Evolutionary conservation across 1,139 yeast genomes (phyloP).

Genomic region (Protomyces macrosporus): DNA sequence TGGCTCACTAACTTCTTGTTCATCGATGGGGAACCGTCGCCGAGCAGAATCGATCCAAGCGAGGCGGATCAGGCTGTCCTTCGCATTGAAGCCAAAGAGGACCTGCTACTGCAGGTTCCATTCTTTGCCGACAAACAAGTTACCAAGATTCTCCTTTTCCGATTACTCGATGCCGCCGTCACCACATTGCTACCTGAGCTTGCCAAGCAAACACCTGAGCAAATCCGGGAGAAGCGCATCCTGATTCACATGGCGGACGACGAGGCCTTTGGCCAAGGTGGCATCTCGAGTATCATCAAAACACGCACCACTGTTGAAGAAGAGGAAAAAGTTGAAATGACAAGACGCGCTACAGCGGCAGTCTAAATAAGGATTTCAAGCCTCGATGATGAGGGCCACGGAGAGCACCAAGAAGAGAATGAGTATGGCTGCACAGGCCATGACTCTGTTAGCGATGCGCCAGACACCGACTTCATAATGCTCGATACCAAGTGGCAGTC

Average conservation of each 20-base stretch:
- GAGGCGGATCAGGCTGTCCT: not conserved
- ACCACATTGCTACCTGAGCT: slow-evolving; percentile 19
- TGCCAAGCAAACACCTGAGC: slow-evolving; percentile 12
- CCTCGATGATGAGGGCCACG: not conserved
- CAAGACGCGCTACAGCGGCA: not conserved
- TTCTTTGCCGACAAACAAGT: slow-evolving; percentile 8
- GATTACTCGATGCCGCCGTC: not conserved
- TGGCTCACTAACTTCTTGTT: slow-evolving; percentile 2
- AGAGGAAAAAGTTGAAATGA: not conserved
- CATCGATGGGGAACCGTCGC: slow-evolving; percentile 11
- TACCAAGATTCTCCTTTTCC: slow-evolving; percentile 2
- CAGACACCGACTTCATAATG: not conserved
- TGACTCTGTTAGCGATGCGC: not conserved
- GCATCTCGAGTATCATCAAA: not conserved
- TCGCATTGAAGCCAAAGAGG: not conserved
- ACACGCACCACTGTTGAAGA: not conserved
- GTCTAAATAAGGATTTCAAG: not conserved
- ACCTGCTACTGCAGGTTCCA: slow-evolving; percentile 2
- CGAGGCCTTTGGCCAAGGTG: slow-evolving; percentile 15
- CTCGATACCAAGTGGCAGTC: not conserved
- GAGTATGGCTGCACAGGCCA: not conserved
- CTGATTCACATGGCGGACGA: slow-evolving; percentile 5
- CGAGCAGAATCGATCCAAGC: slow-evolving; percentile 1
- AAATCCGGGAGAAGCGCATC: slow-evolving; percentile 10
- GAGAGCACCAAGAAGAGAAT: not conserved